These are phyloP conservation scores for Xylaria hypoxylon DNA, from an alignment of 2,329 filamentous ascomycete genomes.

Conservation along the genomic window DNA sequence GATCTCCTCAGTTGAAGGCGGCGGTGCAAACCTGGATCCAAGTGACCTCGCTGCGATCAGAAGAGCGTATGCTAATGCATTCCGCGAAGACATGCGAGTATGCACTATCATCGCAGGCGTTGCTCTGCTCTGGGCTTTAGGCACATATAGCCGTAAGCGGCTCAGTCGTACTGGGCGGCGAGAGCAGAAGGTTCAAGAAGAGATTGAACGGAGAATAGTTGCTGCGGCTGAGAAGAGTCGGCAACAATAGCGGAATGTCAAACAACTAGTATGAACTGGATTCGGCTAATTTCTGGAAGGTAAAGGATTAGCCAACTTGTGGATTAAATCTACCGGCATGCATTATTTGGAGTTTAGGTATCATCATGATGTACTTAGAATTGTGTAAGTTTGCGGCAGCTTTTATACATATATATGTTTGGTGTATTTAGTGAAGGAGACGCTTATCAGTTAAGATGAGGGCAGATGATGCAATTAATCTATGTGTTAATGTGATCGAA, in stretches of 20 bases:
- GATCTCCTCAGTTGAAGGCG: constrained; percentile 42
- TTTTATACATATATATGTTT: neutral
- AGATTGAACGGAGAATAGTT: constrained; percentile 43
- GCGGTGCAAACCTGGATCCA: constrained; percentile 41
- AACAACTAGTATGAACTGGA: neutral
- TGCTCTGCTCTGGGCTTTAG: constrained; percentile 56
- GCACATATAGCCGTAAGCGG: constrained; percentile 54
- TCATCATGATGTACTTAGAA: neutral
- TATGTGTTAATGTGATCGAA: too few relatives aligned
- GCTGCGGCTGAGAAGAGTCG: neutral
- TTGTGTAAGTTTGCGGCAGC: neutral
- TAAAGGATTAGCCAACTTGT: neutral
- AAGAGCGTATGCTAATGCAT: constrained; percentile 58
- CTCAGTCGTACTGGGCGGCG: constrained; percentile 47
- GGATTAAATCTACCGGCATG: constrained; percentile 3
- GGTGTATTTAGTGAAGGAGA: neutral
- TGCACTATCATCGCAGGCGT: constrained; percentile 56
- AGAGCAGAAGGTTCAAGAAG: constrained; percentile 44
- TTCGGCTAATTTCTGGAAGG: neutral
- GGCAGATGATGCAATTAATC: neutral
- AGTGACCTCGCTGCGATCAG: constrained; percentile 52
- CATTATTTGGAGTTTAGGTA: constrained; percentile 19
- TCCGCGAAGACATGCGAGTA: constrained; percentile 61
- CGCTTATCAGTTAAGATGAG: neutral
- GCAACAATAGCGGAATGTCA: neutral